A percentile compares a stretch with the other conserved stretches of the same genome.
These are phyloP conservation scores for Alternaria arborescens DNA, from an alignment of 2,329 filamentous ascomycete species.

Conservation along the genomic window DNA sequence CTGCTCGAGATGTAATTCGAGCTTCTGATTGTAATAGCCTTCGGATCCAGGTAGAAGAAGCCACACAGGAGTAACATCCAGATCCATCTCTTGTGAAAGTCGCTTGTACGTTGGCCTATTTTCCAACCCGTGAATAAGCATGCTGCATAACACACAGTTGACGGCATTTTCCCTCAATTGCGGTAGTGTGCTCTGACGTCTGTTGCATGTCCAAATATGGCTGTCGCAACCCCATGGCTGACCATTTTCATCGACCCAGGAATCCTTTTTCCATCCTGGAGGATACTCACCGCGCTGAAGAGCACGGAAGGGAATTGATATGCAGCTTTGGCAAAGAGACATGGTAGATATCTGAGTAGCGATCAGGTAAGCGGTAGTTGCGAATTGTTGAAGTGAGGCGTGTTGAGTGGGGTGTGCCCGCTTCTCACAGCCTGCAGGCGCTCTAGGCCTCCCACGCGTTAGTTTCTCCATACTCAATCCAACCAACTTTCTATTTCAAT, in stretches of 20 bases:
- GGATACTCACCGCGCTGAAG: neutral
- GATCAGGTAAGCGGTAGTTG: accelerated
- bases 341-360: neutral
- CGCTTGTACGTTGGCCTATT: neutral
- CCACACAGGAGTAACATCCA: neutral
- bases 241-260: neutral
- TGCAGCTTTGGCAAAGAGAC: neutral
- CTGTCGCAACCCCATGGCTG: neutral
- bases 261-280: neutral
- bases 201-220: neutral
- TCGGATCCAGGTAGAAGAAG: neutral
- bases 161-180: neutral
- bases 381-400: neutral
- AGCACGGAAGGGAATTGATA: neutral
- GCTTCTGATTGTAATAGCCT: neutral
- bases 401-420: neutral
- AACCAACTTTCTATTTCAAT: neutral
- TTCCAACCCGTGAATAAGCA: neutral
- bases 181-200: neutral
- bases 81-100: neutral
- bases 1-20: neutral
- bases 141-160: neutral
- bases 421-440: neutral
- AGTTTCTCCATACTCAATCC: neutral
- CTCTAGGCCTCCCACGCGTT: slow-evolving; percentile 1